These are phyloP conservation scores for Cercospora beticola DNA, from an alignment of 2,329 filamentous ascomycete species.

Conservation along the genomic window DNA sequence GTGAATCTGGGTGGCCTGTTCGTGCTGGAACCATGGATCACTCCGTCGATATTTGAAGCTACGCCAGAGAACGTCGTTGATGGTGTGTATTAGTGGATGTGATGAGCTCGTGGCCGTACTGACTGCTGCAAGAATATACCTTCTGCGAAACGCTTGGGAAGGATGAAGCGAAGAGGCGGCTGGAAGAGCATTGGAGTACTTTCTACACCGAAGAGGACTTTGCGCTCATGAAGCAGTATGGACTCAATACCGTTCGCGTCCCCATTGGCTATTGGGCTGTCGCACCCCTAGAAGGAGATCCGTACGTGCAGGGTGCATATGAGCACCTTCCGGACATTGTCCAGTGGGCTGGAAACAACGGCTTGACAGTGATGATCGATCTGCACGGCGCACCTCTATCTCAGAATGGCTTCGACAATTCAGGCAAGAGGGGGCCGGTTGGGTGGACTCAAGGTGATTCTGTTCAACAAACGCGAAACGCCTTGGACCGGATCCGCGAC, in stretches of 20 bases:
- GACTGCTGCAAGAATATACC: slow-evolving; percentile 31
- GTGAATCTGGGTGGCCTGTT: slow-evolving; percentile 66
- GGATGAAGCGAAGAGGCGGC: slow-evolving; percentile 44
- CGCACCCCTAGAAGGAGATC: slow-evolving; percentile 52
- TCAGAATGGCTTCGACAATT: slow-evolving; percentile 69
- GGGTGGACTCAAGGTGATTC: slow-evolving; percentile 48
- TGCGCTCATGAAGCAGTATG: slow-evolving; percentile 40
- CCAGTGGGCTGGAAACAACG: slow-evolving; percentile 55
- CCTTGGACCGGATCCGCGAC: slow-evolving; percentile 50
- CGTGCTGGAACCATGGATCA: slow-evolving; percentile 65
- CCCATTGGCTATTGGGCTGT: slow-evolving; percentile 58
- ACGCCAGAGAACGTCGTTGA: slow-evolving; percentile 53
- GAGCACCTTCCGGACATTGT: slow-evolving; percentile 50
- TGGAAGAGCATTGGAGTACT: slow-evolving; percentile 40
- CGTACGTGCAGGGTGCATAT: slow-evolving; percentile 51
- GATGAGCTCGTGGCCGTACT: not conserved
- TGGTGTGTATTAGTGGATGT: slow-evolving; percentile 33
- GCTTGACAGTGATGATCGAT: slow-evolving; percentile 66
- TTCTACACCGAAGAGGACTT: slow-evolving; percentile 47
- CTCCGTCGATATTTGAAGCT: slow-evolving; percentile 59
- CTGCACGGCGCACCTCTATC: slow-evolving; percentile 64
- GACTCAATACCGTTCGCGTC: slow-evolving; percentile 48
- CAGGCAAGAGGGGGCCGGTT: slow-evolving; percentile 53
- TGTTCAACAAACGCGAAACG: slow-evolving; percentile 42
- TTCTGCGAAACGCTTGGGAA: slow-evolving; percentile 48